These are phyloP conservation scores for Biscogniauxia sp. DNA, from an alignment of 2,329 filamentous ascomycete species.

Conservation along the genomic window DNA sequence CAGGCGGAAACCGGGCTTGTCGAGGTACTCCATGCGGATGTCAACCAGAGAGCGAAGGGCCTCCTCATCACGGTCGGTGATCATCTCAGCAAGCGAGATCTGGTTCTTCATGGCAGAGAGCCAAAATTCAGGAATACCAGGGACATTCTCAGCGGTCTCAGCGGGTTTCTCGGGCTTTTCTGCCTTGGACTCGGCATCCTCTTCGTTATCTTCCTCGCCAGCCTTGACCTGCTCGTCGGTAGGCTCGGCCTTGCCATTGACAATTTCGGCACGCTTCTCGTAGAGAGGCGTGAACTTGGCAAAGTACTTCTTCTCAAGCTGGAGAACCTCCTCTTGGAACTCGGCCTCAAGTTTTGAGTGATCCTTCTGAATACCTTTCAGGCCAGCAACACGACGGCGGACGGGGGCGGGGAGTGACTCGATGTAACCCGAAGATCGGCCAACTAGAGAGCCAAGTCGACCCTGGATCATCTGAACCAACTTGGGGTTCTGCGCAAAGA, in stretches of 20 bases:
- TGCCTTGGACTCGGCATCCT: conserved; percentile 54
- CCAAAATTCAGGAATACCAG: conserved; percentile 98
- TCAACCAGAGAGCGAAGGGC: conserved; percentile 88
- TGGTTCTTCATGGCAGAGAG: conserved; percentile 99
- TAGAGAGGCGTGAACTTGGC: conserved; percentile 98
- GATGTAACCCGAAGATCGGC: conserved; percentile 94
- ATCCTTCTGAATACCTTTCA: conserved; percentile 98
- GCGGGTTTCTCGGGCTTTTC: conserved; percentile 53
- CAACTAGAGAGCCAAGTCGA: conserved; percentile 88
- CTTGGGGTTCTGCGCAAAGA: conserved; percentile 94
- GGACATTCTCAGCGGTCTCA: conserved; percentile 51
- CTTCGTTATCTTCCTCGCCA: conserved; percentile 76
- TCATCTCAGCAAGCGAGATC: conserved; percentile 94
- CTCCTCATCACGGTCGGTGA: conserved; percentile 94
- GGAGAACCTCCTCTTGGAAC: conserved; percentile 97
- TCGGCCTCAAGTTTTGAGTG: conserved; percentile 97
- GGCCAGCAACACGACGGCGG: conserved; percentile 86
- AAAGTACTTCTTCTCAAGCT: conserved; percentile 99
- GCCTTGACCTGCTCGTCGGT: conserved; percentile 83
- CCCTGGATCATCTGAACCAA: conserved; percentile 98
- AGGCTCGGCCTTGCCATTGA: conserved; percentile 85
- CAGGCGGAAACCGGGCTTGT: conserved; percentile 95
- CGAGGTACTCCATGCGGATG: conserved; percentile 98
- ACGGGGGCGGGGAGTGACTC: conserved; percentile 89
- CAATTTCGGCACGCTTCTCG: conserved; percentile 87